Conservation (phyloP, 176 grass and related monocot genomes). For the Lolium rigidum region DNA sequence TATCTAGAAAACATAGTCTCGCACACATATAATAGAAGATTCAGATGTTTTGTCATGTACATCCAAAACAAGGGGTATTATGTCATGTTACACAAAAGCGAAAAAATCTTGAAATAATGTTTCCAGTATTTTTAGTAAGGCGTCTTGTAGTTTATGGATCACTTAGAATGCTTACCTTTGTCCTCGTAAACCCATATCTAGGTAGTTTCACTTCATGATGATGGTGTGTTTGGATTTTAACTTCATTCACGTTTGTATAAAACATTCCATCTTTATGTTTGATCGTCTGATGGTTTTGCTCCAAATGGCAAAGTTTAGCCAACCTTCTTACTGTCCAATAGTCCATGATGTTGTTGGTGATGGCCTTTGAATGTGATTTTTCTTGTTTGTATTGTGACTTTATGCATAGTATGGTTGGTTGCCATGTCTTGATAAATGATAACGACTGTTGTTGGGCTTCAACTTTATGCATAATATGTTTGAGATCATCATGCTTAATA, state of each 20-base stretch:
- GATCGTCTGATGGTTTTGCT: not conserved
- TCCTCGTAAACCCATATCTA: not conserved
- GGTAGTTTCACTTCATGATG: not conserved
- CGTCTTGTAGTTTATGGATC: not conserved
- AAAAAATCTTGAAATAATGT: not conserved
- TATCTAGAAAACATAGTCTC: not conserved
- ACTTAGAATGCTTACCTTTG: not conserved
- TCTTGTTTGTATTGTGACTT: not conserved
- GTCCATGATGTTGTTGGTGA: not conserved
- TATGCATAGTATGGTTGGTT: not conserved
- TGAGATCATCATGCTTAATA: too few relatives aligned
- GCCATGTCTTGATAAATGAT: conserved; percentile 51
- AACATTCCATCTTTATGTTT: not conserved
- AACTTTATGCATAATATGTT: too few relatives aligned
- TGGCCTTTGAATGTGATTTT: too few relatives aligned
- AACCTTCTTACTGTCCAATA: not conserved
- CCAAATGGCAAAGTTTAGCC: not conserved
- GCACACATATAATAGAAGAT: not conserved
- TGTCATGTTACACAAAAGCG: not conserved
- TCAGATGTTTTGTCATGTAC: not conserved
- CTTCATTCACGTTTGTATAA: not conserved
- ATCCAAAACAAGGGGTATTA: not conserved
- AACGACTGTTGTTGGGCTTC: conserved; percentile 33
- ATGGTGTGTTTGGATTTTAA: not conserved
- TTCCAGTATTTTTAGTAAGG: not conserved